Evolutionary conservation across 1,284 basidiomycete genomes (phyloP), one percentile per base, ranked within the genome.

Genomic region (Wallemia mellicola): DNA sequence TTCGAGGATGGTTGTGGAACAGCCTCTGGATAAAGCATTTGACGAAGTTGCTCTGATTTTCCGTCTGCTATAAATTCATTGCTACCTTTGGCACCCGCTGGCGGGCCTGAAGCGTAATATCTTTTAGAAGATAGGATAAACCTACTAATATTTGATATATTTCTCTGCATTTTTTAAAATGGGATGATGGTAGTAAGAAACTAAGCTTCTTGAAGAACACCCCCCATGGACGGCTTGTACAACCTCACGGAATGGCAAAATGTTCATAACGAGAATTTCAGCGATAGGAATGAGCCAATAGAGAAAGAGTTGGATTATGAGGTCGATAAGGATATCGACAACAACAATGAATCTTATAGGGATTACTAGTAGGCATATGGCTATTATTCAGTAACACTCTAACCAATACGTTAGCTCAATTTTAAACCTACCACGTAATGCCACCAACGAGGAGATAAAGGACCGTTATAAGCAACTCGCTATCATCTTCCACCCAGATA

Each of bases 391-490:
- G 5, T 5, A 3, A 5, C 14, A 11, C 5, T 5, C 19, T 48
- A 22, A 11, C 19, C 5, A 48, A 3, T 17, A 11, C 38, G 19
- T 3, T 48, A 57, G 55, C 58, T 28, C 58, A 33, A 59, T 69
- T 25, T 64, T 69, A n/a, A 69, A 69, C 59, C 63, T 69, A 1
- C 64, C 66, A 57, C 56, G 63, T 7, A 64, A 66, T 28, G 68
- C 68, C 2, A 62, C 62, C 2, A 61, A 63, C 1, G 66, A 66
- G 0, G 60, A 63, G 25, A 68, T 69, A 60, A 65, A 67, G 24
- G 68, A 69, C 27, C 64, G 68, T 11, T 69, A 68, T 60, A 63
- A 66, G n/a, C 62, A 65, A 0, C 60, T 69, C 1, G 68, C 68
- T 3, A 27, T 57, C 27, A 57, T 57, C 55, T 57, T 57, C 24